Evolutionary conservation across 441 rosid genomes (phyloP), one percentile per base, ranked within the genome.

Genomic region (Adansonia madagascariensis): DNA sequence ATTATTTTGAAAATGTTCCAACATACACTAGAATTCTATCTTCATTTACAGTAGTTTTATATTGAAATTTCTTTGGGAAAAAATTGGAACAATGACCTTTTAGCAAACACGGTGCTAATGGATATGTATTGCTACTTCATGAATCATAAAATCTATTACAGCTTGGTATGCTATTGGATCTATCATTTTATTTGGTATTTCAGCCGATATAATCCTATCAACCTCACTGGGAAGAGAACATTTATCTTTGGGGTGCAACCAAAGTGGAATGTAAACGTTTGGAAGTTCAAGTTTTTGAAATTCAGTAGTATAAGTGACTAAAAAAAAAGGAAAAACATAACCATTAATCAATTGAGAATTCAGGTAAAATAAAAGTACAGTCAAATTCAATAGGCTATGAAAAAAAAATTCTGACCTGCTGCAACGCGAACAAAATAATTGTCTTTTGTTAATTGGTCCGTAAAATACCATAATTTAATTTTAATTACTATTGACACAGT

Each of bases 11-110:
- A n/a, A n/a, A n/a, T n/a, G n/a, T n/a, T n/a, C n/a, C n/a, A n/a
- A n/a, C n/a, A n/a, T n/a, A 82, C 0, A 44, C 0, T 0, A 47
- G 59, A 66, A 52, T 80, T 0, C 81, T 81, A 17, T 71, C 41
- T 0, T 75, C 72, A 22, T 74, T 74, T 0, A 80, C 6, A 0
- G 24, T 44, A 0, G 77, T 82, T 4, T 41, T 2, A 0, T 2
- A 0, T 12, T 14, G 8, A 17, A 20, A 71, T 1, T 27, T 6
- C 3, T 79, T 75, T 0, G 75, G 77, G 18, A 24, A 78, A 18
- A 50, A 6, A 15, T 73, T 68, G 0, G 8, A 22, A 20, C 61
- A 57, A 0, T 4, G 1, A 0, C 71, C 44, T 2, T 76, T 72
- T 7, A 43, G 8, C 46, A 43, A 6, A 43, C 75, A 59, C 80